A percentile compares a stretch with the other conserved stretches of the same genome.
Conservation (phyloP, 306 rosid species). For the Aeschynomene evenia region DNA sequence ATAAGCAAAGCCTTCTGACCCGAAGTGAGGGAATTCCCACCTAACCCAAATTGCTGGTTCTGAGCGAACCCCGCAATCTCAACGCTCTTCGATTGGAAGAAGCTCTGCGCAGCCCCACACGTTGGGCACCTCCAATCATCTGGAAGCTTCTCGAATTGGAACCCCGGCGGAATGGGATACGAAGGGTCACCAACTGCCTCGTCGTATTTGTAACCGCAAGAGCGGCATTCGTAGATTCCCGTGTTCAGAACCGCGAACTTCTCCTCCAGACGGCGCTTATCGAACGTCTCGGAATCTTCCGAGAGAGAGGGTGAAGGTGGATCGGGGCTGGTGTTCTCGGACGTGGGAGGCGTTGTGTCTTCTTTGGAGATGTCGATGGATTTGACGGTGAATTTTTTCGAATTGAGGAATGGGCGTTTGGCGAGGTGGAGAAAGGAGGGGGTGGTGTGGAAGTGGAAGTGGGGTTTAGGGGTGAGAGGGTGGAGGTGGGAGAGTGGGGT, state of each 20-base stretch:
- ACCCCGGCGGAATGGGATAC: constrained; percentile 83
- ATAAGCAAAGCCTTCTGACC: constrained; percentile 88
- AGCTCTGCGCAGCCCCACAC: constrained; percentile 86
- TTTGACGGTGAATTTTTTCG: constrained; percentile 26
- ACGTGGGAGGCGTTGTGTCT: constrained; percentile 46
- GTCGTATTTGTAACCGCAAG: constrained; percentile 88
- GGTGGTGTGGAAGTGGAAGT: not conserved
- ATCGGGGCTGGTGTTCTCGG: constrained; percentile 1
- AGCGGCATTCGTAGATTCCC: constrained; percentile 87
- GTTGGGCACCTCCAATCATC: constrained; percentile 97
- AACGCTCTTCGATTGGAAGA: constrained; percentile 86
- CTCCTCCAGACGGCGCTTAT: constrained; percentile 76
- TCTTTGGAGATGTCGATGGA: constrained; percentile 81
- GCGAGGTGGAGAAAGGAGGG: constrained; percentile 24
- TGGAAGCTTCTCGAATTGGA: constrained; percentile 72
- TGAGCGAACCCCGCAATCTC: constrained; percentile 91
- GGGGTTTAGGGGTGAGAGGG: constrained; percentile 39
- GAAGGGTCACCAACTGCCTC: constrained; percentile 82
- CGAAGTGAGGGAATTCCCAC: constrained; percentile 82
- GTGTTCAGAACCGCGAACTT: constrained; percentile 89
- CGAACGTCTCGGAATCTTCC: constrained; percentile 32
- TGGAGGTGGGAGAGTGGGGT: constrained; percentile 11
- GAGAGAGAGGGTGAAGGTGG: constrained; percentile 1
- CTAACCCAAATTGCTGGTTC: constrained; percentile 94
- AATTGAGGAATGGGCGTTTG: not conserved